Conservation (phyloP, 2,329 filamentous ascomycete genomes). For the Hymenoscyphus repandus region DNA sequence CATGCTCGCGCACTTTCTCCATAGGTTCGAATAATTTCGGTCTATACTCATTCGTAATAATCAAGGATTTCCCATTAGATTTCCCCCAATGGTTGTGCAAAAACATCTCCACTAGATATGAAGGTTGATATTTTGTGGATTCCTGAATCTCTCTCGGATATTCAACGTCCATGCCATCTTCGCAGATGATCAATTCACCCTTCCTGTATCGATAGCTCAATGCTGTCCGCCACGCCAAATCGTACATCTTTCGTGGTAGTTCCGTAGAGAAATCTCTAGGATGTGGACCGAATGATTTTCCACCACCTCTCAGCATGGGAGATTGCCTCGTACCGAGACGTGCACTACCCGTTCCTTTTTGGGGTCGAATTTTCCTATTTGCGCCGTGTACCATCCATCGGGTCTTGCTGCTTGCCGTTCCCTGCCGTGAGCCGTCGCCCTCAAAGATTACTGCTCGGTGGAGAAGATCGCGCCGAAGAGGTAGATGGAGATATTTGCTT, state of each 20-base stretch:
- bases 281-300: slow-evolving; percentile 84
- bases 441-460: slow-evolving; percentile 91
- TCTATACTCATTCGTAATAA: slow-evolving; percentile 61
- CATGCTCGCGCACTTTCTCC: slow-evolving; percentile 57
- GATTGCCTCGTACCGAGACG: slow-evolving; percentile 77
- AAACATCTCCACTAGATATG: slow-evolving; percentile 65
- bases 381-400: slow-evolving; percentile 81
- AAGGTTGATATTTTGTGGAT: slow-evolving; percentile 33
- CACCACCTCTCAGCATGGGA: slow-evolving; percentile 78
- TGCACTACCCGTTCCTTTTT: slow-evolving; percentile 81
- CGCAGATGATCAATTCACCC: slow-evolving; percentile 81
- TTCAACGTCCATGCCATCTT: slow-evolving; percentile 67
- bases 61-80: slow-evolving; percentile 63
- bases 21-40: slow-evolving; percentile 63
- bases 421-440: slow-evolving; percentile 80
- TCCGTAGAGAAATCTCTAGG: slow-evolving; percentile 84
- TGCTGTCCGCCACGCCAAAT: slow-evolving; percentile 90
- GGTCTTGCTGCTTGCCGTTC: slow-evolving; percentile 78
- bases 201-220: slow-evolving; percentile 84
- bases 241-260: slow-evolving; percentile 85
- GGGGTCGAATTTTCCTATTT: slow-evolving; percentile 71
- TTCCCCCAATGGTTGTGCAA: slow-evolving; percentile 64
- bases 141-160: slow-evolving; percentile 21
- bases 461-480: slow-evolving; percentile 83
- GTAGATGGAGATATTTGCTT: slow-evolving; percentile 76